Evolutionary conservation across 371 early-diverging fungal species (phyloP), one percentile per base, ranked within the genome.

Genomic region (Synchytrium microbalum): DNA sequence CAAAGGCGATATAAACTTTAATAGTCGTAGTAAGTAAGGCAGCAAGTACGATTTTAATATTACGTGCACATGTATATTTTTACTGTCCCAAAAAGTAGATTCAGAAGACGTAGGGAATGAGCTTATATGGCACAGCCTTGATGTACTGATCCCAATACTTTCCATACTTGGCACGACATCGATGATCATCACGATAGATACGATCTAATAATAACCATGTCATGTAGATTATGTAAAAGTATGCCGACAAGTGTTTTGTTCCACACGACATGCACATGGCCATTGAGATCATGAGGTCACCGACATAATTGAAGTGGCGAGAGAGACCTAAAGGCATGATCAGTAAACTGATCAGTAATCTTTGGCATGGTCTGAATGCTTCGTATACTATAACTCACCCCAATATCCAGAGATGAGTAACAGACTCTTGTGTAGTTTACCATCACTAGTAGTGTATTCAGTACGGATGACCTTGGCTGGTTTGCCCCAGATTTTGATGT

Each of bases 241-340:
- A 84, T 25, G 87, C 87, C 61, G 86, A 67, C 14, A 86, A 32
- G 67, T 84, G 77, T 53, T 73, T 61, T 59, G 60, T 65, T 16
- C 85, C 86, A 70, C 87, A 88, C 56, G 85, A 71, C 72, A 84
- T 69, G 70, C 88, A 88, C 77, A 86, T 81, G 54, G 87, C 86
- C 31, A 81, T 63, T 26, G 82, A 82, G 60, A 88, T 79, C 64
- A 84, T 58, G 53, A 89, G 68, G 59, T 89, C 89, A 32, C 88
- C 89, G n/a, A 86, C 76, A 76, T 90, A 90, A 79, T 90, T 90
- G 74, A 87, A 86, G 78, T 90, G 90, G 64, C 88, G 82, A 14
- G 89, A 80, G 54, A 87, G 71, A 14, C 78, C 78, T 74, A 53
- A 16, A 1, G 61, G 24, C 10, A 5, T 3, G 33, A 8, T 5